A percentile compares a stretch with the other conserved stretches of the same genome.
Conservation (phyloP, 1,139 yeast genomes). For the Yamadazyma aaseri region DNA sequence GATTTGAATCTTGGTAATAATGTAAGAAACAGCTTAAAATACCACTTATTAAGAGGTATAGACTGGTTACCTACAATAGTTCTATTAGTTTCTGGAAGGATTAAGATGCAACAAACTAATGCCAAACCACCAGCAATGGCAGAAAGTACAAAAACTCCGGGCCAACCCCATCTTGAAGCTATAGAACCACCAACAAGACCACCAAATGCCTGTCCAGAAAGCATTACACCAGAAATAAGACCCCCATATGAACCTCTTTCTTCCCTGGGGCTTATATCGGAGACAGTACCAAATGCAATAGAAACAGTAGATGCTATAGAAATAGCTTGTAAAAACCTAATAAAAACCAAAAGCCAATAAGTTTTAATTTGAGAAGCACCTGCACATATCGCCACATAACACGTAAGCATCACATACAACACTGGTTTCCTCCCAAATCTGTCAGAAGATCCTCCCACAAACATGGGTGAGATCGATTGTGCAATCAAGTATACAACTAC, state of each 20-base stretch:
- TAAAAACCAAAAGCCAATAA: constrained; percentile 26
- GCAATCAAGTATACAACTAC: constrained; percentile 69
- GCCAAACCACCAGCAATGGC: constrained; percentile 56
- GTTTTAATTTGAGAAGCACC: constrained; percentile 24
- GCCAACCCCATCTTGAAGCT: constrained; percentile 62
- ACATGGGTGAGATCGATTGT: constrained; percentile 69
- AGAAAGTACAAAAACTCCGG: constrained; percentile 74
- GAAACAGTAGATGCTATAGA: constrained; percentile 73
- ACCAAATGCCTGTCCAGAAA: constrained; percentile 74
- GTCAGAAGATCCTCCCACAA: constrained; percentile 68
- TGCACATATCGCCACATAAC: constrained; percentile 21
- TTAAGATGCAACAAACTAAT: constrained; percentile 32
- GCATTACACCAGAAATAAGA: constrained; percentile 57
- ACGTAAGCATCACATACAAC: constrained; percentile 45
- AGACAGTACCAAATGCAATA: constrained; percentile 62
- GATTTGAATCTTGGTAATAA: constrained; percentile 16
- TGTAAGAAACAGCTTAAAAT: constrained; percentile 46
- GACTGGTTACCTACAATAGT: constrained; percentile 68
- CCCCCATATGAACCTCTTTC: constrained; percentile 71
- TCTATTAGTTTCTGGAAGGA: constrained; percentile 73
- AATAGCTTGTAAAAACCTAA: constrained; percentile 64
- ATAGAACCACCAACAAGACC: constrained; percentile 73
- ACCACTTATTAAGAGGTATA: constrained; percentile 37
- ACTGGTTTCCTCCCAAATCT: constrained; percentile 68
- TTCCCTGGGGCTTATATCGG: constrained; percentile 60